These are phyloP conservation scores for Omphalea diandra DNA, from an alignment of 441 rosid species.

Conservation along the genomic window DNA sequence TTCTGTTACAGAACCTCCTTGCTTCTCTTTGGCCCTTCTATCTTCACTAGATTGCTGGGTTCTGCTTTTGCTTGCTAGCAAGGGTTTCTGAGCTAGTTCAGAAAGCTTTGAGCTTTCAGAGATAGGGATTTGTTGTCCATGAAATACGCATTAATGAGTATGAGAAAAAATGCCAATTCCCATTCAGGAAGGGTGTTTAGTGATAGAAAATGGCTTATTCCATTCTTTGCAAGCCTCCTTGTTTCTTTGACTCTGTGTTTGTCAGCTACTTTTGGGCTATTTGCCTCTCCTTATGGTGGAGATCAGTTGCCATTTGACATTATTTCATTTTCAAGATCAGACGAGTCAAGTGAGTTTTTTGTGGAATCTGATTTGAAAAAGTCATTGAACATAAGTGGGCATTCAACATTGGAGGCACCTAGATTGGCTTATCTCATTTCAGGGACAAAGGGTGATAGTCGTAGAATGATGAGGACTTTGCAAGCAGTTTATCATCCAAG, in stretches of 20 bases:
- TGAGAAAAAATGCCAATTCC: conserved; percentile 56
- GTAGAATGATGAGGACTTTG: conserved; percentile 93
- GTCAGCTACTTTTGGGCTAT: conserved; percentile 44
- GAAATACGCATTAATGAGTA: conserved; percentile 45
- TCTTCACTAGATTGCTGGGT: conserved; percentile 29
- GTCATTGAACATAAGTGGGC: conserved; percentile 32
- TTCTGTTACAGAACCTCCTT: conserved; percentile 37
- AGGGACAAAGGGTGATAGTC: conserved; percentile 92
- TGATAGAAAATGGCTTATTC: conserved; percentile 85
- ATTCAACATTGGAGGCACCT: conserved; percentile 49
- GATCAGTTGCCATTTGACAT: conserved; percentile 55
- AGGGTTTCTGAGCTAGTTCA: conserved; percentile 20
- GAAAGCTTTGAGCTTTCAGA: conserved; percentile 12
- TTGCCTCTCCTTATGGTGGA: conserved; percentile 42
- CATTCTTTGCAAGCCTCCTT: conserved; percentile 77
- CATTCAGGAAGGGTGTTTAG: conserved; percentile 68
- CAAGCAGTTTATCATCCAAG: conserved; percentile 96
- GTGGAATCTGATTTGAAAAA: conserved; percentile 62
- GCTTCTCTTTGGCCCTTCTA: conserved; percentile 33
- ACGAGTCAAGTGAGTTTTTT: conserved; percentile 62
- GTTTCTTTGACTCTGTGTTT: conserved; percentile 62
- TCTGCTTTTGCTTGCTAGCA: conserved; percentile 20
- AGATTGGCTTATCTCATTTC: conserved; percentile 91
- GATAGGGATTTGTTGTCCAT: conserved; percentile 44
- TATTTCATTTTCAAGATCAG: conserved; percentile 40